Base-by-base conservation (phyloP, 495 filamentous ascomycete species). In the Parachaetomium inaequale region DNA sequence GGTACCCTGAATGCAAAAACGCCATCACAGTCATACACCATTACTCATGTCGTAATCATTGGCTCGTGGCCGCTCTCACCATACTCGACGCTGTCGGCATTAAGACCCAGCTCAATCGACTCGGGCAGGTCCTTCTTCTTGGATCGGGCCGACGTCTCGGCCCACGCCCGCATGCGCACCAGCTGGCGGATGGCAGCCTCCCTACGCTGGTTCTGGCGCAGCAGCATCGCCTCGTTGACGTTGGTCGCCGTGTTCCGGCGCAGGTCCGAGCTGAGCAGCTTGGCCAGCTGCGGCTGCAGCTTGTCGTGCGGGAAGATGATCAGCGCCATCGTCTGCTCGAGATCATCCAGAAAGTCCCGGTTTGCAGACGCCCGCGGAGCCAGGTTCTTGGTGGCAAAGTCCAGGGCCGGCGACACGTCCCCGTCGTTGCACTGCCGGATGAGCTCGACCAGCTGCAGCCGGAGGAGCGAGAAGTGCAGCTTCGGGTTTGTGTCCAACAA, bases 301-400 rank as follows among this genome's bases (percentile, higher is more conserved):
- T 84, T 89, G 26, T 79, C 72, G 28, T 84, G 81, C 4, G 90
- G 88, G 68, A 96, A 96, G 61, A 97, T 90, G 42, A 98, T 78
- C 46, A 98, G 85, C 2, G 91, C 87, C 85, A 99, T 96, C 0
- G 94, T 96, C 63, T 86, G 83, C 73, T 99, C 94, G 21, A 99
- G 82, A 64, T 96, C 92, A 60, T 89, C 84, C 8, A 96, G 80
- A 66, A 96, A 98, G 38, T 87, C 82, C 21, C 82, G 84, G 62
- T 93, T 92, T 21, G 84, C 88, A 4, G 92, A 85, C 1, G 93
- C 94, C 36, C 90, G 86, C 2, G 95, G 94, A 8, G 90, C 93
- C 23, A 99, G 80, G 63, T 96, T 87, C 26, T 84, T 83, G 0
- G 88, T 91, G 15, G 94, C 94, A 75, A 99, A 99, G 50, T 86